These are phyloP conservation scores for Potentilla sterilis DNA, from an alignment of 306 rosid genomes.

Conservation along the genomic window DNA sequence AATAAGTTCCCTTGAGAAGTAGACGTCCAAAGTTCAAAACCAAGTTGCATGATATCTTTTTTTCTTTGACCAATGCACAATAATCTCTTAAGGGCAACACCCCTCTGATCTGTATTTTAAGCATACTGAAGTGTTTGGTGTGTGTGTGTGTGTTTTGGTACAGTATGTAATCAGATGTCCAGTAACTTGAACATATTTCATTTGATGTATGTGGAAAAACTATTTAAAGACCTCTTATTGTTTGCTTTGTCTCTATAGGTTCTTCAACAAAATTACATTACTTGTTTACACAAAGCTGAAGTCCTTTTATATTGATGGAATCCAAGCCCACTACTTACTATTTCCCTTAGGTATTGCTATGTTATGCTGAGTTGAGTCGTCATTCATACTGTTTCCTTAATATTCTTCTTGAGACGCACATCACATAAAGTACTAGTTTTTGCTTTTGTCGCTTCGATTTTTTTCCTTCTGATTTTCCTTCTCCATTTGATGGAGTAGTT, in stretches of 20 bases:
- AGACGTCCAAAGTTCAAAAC: background rate
- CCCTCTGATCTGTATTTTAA: background rate
- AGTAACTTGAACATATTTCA: background rate
- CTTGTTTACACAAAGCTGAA: conserved; percentile 13
- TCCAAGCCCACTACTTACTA: background rate
- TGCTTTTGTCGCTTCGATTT: background rate
- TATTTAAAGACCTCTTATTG: background rate
- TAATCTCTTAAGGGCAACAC: background rate
- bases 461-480: background rate
- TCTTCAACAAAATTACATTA: conserved; percentile 10
- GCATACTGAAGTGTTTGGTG: background rate
- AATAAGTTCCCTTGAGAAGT: background rate
- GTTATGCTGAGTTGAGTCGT: background rate
- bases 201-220: background rate
- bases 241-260: conserved; percentile 9
- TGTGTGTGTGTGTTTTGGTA: background rate
- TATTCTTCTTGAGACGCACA: background rate
- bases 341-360: background rate
- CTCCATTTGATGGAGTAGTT: background rate
- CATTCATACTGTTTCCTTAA: background rate
- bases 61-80: background rate
- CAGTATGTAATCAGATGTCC: background rate
- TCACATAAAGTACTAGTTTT: background rate
- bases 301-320: conserved; percentile 4
- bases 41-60: background rate